Base-by-base conservation (phyloP, 352 stramenopile species). In the Globisporangium mamillatum region DNA sequence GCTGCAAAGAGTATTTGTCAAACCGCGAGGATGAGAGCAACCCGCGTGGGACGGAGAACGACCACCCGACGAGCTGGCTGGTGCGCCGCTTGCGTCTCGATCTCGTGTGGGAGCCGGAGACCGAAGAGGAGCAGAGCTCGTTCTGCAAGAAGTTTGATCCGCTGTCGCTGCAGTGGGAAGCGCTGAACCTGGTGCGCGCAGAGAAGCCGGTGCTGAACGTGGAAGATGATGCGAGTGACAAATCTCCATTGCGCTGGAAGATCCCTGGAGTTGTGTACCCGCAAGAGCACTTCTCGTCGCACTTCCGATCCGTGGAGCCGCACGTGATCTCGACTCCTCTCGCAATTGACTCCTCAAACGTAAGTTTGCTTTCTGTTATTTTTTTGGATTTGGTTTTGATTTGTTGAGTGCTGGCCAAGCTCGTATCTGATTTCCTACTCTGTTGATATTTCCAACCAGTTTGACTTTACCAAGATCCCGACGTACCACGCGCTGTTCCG, bases 1-100 rank as follows among this genome's bases (percentile, higher is more conserved):
- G 84, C 29, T 93, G 82, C 73, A 78, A 81, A 58, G 83, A 89
- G 58, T 94, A 93, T 74, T 78, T 91, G 7, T 75, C 71, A 22
- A 81, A 80, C 58, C 80, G 84, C 5, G 83, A 91, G 52, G 77
- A 88, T 25, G 82, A 84, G 57, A 88, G 70, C 59, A 91, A 89
- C 73, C 81, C 79, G 9, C 81, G 82, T 10, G 75, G 75, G 38
- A 75, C 56, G 2, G 69, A 74, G 46, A 73, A 67, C 50, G 64
- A 77, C 12, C 77, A 83, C 14, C 52, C 75, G 29, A 78, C 80
- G 22, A 90, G 77, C 14, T 94, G 87, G 87, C 73, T 90, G n/a
- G 79, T 86, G 54, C 78, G 84, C 46, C 84, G 87, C 2, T 65
- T 94, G 62, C 84, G 86, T 25, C 65, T 93, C 22, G 77, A 91